Evolutionary conservation across 805 yeast genomes (phyloP), one percentile per base, ranked within the genome.

Genomic region (Zygoascus biomembranicola): DNA sequence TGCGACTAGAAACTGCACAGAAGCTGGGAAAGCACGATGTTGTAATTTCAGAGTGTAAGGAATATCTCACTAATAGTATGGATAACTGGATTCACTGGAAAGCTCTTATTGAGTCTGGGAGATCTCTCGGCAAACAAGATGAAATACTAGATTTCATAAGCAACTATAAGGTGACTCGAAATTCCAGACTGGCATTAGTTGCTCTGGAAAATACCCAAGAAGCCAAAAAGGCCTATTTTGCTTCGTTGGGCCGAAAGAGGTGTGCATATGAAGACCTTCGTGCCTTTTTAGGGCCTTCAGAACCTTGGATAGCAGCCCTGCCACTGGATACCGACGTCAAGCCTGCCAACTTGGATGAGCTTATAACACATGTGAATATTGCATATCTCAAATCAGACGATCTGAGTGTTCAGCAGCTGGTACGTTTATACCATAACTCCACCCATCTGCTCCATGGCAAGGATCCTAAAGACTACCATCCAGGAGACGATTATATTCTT

Each of bases 11-110:
- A 1, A 69, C 77, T 1, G 69, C 87, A 41, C 66, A 71, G 6
- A 61, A 67, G 14, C 32, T 67, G 8, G 69, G 75, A 51, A 59
- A 73, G 2, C 81, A 81, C 78, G 68, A 69, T 0, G 56, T 61
- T 11, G 66, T 88, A 13, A 72, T 62, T 56, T 66, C 72, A 0
- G 69, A 70, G 55, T 69, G 81, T 47, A 43, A 63, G 5, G 55
- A 61, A 3, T 72, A 80, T 13, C 65, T 89, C 35, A 69, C 75
- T 16, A 71, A 69, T 3, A 69, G 73, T 9, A 76, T 85, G 52
- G 89, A 90, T 66, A 96, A 90, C 65, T 90, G 80, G 73, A 78
- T 79, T 53, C 80, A 89, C 41, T 88, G 95, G 87, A 78, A 81
- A 58, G 69, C 73, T 16, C 67, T 78, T 49, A 74, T 80, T 19